Percentiles rank a stretch among this genome's conserved stretches.
Evolutionary conservation across 2,329 filamentous ascomycete species (phyloP).

Genomic region (Chaetomiaceae sp.): DNA sequence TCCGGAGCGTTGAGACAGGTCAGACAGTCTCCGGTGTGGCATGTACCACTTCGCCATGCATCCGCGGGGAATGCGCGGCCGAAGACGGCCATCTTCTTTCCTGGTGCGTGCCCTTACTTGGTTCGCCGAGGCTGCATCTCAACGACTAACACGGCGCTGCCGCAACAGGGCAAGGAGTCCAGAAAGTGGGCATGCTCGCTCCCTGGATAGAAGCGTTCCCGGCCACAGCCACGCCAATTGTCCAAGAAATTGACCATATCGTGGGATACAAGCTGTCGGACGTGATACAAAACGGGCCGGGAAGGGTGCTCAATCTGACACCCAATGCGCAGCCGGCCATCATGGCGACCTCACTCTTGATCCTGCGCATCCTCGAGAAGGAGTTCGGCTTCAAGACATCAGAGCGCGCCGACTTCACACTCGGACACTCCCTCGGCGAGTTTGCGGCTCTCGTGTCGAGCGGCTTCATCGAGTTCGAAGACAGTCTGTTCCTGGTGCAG

Average conservation of each 20-base stretch:
- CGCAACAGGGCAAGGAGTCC: conserved; percentile 72
- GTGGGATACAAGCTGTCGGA: conserved; percentile 71
- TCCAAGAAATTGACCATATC: conserved; percentile 79
- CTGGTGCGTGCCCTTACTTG: conserved; percentile 38
- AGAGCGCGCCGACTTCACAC: conserved; percentile 71
- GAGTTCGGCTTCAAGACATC: conserved; percentile 74
- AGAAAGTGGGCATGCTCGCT: conserved; percentile 80
- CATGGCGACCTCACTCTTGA: conserved; percentile 89
- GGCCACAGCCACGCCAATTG: conserved; percentile 64
- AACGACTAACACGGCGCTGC: not conserved
- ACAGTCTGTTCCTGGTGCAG: conserved; percentile 73
- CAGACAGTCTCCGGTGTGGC: conserved; percentile 3
- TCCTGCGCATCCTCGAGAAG: conserved; percentile 78
- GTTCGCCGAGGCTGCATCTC: not conserved
- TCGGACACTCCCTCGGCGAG: conserved; percentile 89
- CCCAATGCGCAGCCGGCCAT: conserved; percentile 91
- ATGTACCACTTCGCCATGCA: conserved; percentile 19
- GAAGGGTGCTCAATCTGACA: conserved; percentile 71
- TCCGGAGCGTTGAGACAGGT: not conserved
- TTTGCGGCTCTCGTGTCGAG: conserved; percentile 86
- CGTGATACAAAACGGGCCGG: conserved; percentile 76
- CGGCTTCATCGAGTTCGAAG: conserved; percentile 71
- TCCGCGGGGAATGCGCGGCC: conserved; percentile 26
- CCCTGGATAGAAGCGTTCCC: conserved; percentile 89
- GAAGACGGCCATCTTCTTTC: conserved; percentile 58